These are phyloP conservation scores for Debaryomyces maramus DNA, from an alignment of 805 yeast species.

Conservation along the genomic window DNA sequence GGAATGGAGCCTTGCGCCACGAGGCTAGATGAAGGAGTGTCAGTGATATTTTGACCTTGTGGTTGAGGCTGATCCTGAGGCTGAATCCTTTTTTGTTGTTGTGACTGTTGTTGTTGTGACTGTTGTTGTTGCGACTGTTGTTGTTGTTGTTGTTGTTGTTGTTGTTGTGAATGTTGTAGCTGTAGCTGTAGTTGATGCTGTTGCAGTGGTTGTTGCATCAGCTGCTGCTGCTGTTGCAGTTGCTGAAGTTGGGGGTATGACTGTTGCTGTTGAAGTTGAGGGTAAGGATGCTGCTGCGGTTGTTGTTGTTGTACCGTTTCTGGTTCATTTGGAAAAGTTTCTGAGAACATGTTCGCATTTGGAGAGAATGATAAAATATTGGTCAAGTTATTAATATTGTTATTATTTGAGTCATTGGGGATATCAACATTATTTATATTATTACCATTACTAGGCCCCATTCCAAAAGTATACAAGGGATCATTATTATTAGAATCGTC, in stretches of 20 bases:
- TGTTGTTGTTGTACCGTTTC: constrained; percentile 5
- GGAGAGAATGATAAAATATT: constrained; percentile 33
- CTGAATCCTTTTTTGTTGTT: background rate
- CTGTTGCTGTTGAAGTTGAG: constrained; percentile 11
- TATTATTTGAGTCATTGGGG: constrained; percentile 4
- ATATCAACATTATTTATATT: constrained; percentile 3
- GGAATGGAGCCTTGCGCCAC: too few species aligned
- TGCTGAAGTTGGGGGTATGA: too few species aligned
- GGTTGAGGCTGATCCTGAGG: constrained; percentile 8
- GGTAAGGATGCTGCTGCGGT: too few species aligned
- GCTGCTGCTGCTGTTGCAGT: too few species aligned
- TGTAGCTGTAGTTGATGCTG: constrained; percentile 11
- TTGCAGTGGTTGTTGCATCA: too few species aligned
- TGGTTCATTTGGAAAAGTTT: constrained; percentile 11
- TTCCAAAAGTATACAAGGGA: constrained; percentile 24
- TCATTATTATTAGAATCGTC: constrained; percentile 22
- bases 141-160: too few species aligned
- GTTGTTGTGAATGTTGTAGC: constrained; percentile 9
- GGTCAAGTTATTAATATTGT: constrained; percentile 13
- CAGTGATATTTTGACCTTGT: too few species aligned
- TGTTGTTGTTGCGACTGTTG: too few species aligned
- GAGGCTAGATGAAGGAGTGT: too few species aligned
- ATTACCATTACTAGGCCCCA: constrained; percentile 8
- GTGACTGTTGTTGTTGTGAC: too few species aligned
- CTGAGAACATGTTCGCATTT: constrained; percentile 20